These are phyloP conservation scores for Euptelea pleiosperma DNA, from an alignment of 164 flowering plant species.

Conservation along the genomic window DNA sequence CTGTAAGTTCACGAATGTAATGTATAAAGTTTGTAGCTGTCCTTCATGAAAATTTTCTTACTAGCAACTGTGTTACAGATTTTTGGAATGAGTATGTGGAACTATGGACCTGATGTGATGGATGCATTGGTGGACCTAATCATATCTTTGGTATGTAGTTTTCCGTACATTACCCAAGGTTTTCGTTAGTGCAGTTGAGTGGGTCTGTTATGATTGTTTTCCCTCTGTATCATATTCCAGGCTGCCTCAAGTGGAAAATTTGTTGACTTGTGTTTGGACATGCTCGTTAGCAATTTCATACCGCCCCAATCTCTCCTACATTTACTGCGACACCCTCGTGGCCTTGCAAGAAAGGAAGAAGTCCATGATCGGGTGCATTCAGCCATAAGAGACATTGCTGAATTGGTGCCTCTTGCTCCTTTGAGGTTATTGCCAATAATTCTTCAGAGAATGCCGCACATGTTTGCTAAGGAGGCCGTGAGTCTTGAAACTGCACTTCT, in stretches of 20 bases:
- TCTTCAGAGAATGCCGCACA: slow-evolving; percentile 52
- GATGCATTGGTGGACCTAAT: slow-evolving; percentile 66
- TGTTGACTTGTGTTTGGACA: slow-evolving; percentile 66
- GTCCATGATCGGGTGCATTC: slow-evolving; percentile 73
- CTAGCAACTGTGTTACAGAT: slow-evolving; percentile 37
- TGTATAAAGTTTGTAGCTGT: too few species aligned
- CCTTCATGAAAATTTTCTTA: slow-evolving; percentile 4
- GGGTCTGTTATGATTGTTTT: slow-evolving; percentile 1
- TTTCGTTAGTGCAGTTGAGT: not conserved
- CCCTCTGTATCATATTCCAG: slow-evolving; percentile 28
- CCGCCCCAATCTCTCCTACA: slow-evolving; percentile 46
- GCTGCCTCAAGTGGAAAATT: slow-evolving; percentile 65
- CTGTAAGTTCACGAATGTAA: slow-evolving; percentile 40
- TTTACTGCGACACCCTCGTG: slow-evolving; percentile 38
- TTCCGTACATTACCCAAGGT: not conserved
- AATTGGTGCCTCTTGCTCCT: slow-evolving; percentile 74
- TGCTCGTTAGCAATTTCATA: slow-evolving; percentile 68
- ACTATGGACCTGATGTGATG: slow-evolving; percentile 57
- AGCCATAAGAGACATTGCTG: slow-evolving; percentile 51
- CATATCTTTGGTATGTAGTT: slow-evolving; percentile 53
- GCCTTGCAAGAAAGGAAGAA: slow-evolving; percentile 51
- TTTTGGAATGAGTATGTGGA: slow-evolving; percentile 76
- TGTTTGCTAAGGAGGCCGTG: slow-evolving; percentile 40
- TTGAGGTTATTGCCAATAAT: slow-evolving; percentile 45
- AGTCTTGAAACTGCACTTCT: slow-evolving; percentile 29